These are phyloP conservation scores for Penicillium coprophilum DNA, from an alignment of 495 filamentous ascomycete species.

Conservation along the genomic window DNA sequence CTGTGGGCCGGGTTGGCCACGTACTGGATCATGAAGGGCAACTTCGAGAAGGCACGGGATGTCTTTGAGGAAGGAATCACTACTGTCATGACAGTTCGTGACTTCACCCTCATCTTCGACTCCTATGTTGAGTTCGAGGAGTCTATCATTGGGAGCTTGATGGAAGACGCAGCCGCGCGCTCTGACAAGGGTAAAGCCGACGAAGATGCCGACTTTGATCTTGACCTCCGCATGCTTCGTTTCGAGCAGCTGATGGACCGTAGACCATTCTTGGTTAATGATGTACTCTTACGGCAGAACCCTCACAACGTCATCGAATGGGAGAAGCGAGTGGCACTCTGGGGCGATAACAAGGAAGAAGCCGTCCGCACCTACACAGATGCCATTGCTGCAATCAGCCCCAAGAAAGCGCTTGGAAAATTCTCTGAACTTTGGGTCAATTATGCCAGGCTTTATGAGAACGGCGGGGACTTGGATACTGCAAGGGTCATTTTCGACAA, in stretches of 20 bases:
- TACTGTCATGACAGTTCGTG: conserved; percentile 98
- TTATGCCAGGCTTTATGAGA: conserved; percentile 97
- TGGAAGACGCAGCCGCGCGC: conserved; percentile 81
- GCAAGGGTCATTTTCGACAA: conserved; percentile 95
- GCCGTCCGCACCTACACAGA: conserved; percentile 94
- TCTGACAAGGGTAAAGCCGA: conserved; percentile 79
- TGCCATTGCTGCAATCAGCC: conserved; percentile 87
- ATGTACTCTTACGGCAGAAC: conserved; percentile 92
- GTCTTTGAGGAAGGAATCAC: conserved; percentile 96
- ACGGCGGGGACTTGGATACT: conserved; percentile 77
- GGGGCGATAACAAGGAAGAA: conserved; percentile 90
- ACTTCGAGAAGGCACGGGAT: conserved; percentile 88
- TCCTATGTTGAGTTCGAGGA: conserved; percentile 97
- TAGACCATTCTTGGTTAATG: conserved; percentile 93
- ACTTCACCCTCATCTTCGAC: conserved; percentile 96
- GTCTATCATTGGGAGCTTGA: conserved; percentile 84
- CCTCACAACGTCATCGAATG: conserved; percentile 96
- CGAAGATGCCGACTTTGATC: conserved; percentile 87
- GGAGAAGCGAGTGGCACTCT: conserved; percentile 92
- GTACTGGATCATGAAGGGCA: conserved; percentile 92
- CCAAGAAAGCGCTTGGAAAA: conserved; percentile 90
- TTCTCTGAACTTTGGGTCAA: conserved; percentile 97
- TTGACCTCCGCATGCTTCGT: conserved; percentile 96
- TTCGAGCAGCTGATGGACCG: conserved; percentile 99
- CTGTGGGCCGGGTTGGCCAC: conserved; percentile 96